phyloP scores from a whole-genome alignment of 345 rosid genomes.

The Citrus mangshanensis region DNA sequence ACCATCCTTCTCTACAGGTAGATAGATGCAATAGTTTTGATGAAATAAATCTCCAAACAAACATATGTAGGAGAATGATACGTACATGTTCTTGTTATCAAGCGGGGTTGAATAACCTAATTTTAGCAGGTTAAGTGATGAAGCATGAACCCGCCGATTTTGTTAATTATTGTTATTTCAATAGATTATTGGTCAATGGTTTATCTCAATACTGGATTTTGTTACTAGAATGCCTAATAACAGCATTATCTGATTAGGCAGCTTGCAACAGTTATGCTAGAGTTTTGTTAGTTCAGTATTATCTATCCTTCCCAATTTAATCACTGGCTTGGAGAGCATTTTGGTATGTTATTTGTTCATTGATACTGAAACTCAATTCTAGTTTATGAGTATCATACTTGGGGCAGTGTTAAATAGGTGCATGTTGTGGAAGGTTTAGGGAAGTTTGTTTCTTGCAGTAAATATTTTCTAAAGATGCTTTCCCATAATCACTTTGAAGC shows the following conservation, averaged over 20 bases:
- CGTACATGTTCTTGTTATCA: constrained; percentile 2
- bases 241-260: neutral
- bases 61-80: constrained; percentile 16
- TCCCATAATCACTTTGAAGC: neutral
- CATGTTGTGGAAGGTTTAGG: neutral
- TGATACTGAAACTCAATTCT: neutral
- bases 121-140: constrained; percentile 14
- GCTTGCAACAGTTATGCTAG: neutral
- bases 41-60: constrained; percentile 33
- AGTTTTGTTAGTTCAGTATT: neutral
- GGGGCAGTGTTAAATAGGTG: neutral
- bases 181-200: constrained; percentile 2
- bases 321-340: neutral
- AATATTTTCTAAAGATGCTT: neutral
- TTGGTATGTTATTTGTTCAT: neutral
- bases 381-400: neutral
- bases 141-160: neutral
- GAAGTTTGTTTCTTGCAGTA: neutral
- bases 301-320: neutral
- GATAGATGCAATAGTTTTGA: constrained; percentile 1
- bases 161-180: neutral
- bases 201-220: neutral
- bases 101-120: constrained; percentile 8
- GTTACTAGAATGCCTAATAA: neutral
- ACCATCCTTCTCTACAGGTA: constrained; percentile 22